Percentiles rank a stretch among this genome's conserved stretches.
Evolutionary conservation across 768 basidiomycete genomes (phyloP).

Genomic region (Amanita fuliginea): DNA sequence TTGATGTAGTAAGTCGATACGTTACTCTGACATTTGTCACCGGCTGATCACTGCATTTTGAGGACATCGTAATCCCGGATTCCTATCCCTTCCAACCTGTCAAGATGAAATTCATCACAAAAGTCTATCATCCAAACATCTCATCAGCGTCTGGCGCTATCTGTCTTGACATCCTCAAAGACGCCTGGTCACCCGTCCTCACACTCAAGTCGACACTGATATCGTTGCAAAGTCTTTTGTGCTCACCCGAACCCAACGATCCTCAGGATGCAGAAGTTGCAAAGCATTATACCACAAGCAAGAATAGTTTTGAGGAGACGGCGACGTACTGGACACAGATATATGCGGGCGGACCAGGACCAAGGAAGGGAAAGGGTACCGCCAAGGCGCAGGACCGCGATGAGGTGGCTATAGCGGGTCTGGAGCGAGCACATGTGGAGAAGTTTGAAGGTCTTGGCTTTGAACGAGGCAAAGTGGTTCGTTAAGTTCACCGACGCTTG

Average conservation of each 20-base stretch:
- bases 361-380: conserved; percentile 27
- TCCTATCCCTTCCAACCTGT: conserved; percentile 89
- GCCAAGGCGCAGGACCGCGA: conserved; percentile 40
- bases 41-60: conserved; percentile 4
- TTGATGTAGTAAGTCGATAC: conserved; percentile 67
- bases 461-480: conserved; percentile 71
- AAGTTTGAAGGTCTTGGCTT: conserved; percentile 82
- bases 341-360: conserved; percentile 69
- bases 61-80: conserved; percentile 92
- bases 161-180: conserved; percentile 80
- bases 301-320: conserved; percentile 80
- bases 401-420: conserved; percentile 69
- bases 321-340: conserved; percentile 91
- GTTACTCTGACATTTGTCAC: conserved; percentile 3
- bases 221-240: conserved; percentile 86
- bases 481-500: conserved; percentile 19
- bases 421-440: conserved; percentile 75
- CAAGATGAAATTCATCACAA: conserved; percentile 98
- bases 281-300: conserved; percentile 90
- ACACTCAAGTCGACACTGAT: conserved; percentile 95
- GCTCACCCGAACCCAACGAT: conserved; percentile 91
- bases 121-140: conserved; percentile 93
- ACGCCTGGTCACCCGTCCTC: conserved; percentile 92
- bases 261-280: conserved; percentile 98
- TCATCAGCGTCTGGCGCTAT: conserved; percentile 93